phyloP scores from a whole-genome alignment of 1,139 yeast genomes.

The Scheffersomyces stambukii region DNA sequence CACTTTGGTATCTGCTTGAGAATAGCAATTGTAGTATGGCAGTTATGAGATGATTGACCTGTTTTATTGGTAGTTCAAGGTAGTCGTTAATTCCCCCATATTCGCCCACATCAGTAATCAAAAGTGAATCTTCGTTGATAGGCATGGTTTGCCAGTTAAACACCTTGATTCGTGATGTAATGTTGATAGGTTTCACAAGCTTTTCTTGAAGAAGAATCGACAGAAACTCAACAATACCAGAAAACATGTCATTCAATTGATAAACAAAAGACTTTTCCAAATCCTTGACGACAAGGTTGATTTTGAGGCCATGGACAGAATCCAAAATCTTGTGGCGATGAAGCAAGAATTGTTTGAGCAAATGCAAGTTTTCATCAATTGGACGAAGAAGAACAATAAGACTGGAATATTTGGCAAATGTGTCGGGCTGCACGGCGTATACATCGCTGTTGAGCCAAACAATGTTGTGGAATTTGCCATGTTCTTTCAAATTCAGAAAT shows the following conservation, averaged over 20 bases:
- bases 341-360: slow-evolving; percentile 11
- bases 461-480: slow-evolving; percentile 55
- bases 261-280: slow-evolving; percentile 25
- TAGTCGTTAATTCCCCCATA: slow-evolving; percentile 24
- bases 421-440: slow-evolving; percentile 4
- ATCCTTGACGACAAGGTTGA: slow-evolving; percentile 29
- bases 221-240: slow-evolving; percentile 20
- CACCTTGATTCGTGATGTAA: slow-evolving; percentile 21
- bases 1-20: too few species aligned
- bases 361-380: slow-evolving; percentile 13
- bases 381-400: slow-evolving; percentile 35
- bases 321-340: slow-evolving; percentile 7
- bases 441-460: slow-evolving; percentile 49
- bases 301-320: slow-evolving; percentile 9
- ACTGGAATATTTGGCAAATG: slow-evolving; percentile 22
- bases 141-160: slow-evolving; percentile 33
- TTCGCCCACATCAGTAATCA: slow-evolving; percentile 15
- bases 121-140: slow-evolving; percentile 22
- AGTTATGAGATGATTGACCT: slow-evolving; percentile 23
- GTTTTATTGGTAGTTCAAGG: slow-evolving; percentile 32
- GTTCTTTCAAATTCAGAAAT: slow-evolving; percentile 52
- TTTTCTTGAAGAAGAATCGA: slow-evolving; percentile 10
- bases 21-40: slow-evolving; percentile 24
- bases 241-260: slow-evolving; percentile 22
- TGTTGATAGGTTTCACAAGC: slow-evolving; percentile 9